Percentiles rank a stretch among this genome's conserved stretches.
Conservation (phyloP, 2,329 filamentous ascomycete species). For the Sclerotinia subarctica region DNA sequence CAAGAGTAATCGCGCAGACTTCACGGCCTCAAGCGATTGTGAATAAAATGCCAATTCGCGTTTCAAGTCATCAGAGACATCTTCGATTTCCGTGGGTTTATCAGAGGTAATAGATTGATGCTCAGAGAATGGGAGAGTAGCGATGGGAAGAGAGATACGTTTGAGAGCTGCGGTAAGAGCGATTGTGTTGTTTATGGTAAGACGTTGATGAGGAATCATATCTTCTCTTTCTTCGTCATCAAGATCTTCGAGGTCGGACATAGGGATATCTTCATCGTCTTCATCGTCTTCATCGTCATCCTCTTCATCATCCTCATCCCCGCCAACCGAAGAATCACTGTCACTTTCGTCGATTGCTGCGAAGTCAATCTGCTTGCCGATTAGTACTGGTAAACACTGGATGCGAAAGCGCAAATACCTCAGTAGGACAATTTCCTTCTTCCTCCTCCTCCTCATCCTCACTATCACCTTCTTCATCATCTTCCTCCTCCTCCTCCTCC, state of each 20-base stretch:
- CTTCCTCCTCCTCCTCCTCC: constrained; percentile 33
- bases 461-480: constrained; percentile 31
- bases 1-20: constrained; percentile 68
- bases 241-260: constrained; percentile 79
- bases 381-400: constrained; percentile 19
- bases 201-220: constrained; percentile 82
- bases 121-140: constrained; percentile 71
- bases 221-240: constrained; percentile 81
- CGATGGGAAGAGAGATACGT: constrained; percentile 70
- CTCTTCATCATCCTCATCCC: constrained; percentile 43
- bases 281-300: constrained; percentile 56
- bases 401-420: constrained; percentile 26
- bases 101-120: constrained; percentile 74
- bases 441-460: constrained; percentile 39
- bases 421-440: constrained; percentile 24
- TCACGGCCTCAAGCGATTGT: constrained; percentile 78
- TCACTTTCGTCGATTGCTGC: constrained; percentile 59
- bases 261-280: constrained; percentile 84
- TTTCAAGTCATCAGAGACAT: constrained; percentile 86
- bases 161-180: constrained; percentile 78
- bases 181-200: constrained; percentile 95
- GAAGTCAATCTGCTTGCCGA: constrained; percentile 47
- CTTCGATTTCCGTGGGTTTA: constrained; percentile 68
- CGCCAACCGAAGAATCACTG: constrained; percentile 51
- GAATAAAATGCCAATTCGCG: constrained; percentile 92